Evolutionary conservation across 2,329 filamentous ascomycete genomes (phyloP), one percentile per base, ranked within the genome.

Genomic region (Chrysosporium queenslandicum): DNA sequence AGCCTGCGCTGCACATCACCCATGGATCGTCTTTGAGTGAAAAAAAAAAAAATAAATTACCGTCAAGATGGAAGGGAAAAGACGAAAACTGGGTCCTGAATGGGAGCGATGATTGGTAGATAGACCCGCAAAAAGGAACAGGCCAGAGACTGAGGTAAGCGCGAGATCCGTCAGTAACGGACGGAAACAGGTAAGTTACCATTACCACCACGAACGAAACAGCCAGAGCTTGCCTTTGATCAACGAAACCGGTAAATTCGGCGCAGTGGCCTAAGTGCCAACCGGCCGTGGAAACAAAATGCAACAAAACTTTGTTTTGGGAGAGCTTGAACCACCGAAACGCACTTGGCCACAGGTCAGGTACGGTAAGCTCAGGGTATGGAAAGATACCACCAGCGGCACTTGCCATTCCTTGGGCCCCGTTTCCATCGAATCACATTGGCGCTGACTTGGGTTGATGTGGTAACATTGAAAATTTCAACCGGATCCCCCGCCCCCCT

Each of bases 11-110:
- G 43, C 43, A 23, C 23, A 34, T 23, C 43, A 36, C 41, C 42
- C 50, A 52, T 46, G 50, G 41, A 27, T 46, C 50, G 30, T 20
- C 32, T 30, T 30, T 52, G 41, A 34, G 43, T 12, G 36, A 43
- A 51, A 54, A 25, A 41, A 47, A 47, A 46, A 37, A 29, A 41
- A 29, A 45, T n/a, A 41, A 45, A 45, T 45, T 46, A 46, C 43
- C 29, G 30, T 46, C 43, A 18, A 46, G 42, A 4, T 2, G 7
- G n/a, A 34, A 3, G 23, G 4, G 12, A 32, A 39, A 52, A 29
- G 37, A 18, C 11, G 14, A 46, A 39, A 52, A 37, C 21, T 16
- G 40, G 40, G 21, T 29, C 42, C 18, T 23, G 18, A 9, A 14
- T 23, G n/a, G 25, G 16, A 21, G n/a, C 16, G 2, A 1, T 50